A percentile compares a stretch with the other conserved stretches of the same genome.
Evolutionary conservation across 148 eudicot species (phyloP).

Genomic region (Beta vulgaris): DNA sequence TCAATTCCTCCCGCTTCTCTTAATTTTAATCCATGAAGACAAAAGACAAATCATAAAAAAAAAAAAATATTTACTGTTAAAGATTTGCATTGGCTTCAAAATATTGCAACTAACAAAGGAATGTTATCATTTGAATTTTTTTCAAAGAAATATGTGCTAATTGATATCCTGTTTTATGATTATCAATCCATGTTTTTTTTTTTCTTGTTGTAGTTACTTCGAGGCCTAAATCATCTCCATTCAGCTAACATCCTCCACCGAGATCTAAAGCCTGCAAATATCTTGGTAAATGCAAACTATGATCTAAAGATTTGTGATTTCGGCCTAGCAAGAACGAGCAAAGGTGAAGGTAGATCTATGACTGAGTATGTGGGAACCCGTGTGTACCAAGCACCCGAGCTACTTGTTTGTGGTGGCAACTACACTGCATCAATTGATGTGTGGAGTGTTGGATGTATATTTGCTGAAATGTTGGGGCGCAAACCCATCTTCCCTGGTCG

Average conservation of each 20-base stretch:
- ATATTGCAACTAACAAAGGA: too few species aligned
- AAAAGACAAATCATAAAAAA: too few species aligned
- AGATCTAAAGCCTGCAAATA: slow-evolving; percentile 47
- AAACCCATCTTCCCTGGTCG: slow-evolving; percentile 38
- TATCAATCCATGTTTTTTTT: too few species aligned
- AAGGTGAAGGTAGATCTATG: slow-evolving; percentile 21
- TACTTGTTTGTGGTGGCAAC: slow-evolving; percentile 28
- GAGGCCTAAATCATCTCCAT: slow-evolving; percentile 44
- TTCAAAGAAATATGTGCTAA: too few species aligned
- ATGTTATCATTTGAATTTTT: too few species aligned
- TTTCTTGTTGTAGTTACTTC: neutral
- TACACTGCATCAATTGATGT: slow-evolving; percentile 44
- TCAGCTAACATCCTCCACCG: slow-evolving; percentile 49
- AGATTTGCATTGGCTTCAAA: too few species aligned
- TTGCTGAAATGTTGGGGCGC: slow-evolving; percentile 44
- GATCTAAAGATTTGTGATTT: slow-evolving; percentile 50
- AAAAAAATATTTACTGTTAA: too few species aligned
- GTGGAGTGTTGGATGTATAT: slow-evolving; percentile 50
- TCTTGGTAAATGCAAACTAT: slow-evolving; percentile 42
- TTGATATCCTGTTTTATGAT: too few species aligned
- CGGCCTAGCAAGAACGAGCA: slow-evolving; percentile 40
- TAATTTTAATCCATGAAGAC: too few species aligned
- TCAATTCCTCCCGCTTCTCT: too few species aligned
- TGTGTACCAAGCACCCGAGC: slow-evolving; percentile 50
- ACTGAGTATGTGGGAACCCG: slow-evolving; percentile 46